Conservation (phyloP, 192 early-diverging fungal species). For the Umbelopsis sp. region DNA sequence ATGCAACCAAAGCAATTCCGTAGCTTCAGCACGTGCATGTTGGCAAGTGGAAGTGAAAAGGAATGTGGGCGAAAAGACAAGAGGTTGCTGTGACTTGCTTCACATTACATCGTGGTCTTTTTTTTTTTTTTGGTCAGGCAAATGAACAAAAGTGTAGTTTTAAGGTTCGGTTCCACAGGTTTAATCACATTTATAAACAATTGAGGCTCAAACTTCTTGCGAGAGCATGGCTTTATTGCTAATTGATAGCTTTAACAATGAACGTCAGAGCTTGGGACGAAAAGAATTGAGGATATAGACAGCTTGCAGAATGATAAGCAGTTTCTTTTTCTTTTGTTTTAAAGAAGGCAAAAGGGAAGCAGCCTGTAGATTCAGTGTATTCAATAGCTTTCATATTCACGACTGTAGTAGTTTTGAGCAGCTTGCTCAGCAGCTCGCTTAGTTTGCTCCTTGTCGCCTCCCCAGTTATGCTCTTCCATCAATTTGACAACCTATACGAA, state of each 20-base stretch:
- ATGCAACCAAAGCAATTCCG: conserved; percentile 16
- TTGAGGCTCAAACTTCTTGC: too few relatives aligned
- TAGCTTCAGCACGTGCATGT: neutral
- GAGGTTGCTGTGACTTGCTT: neutral
- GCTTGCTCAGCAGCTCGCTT: conserved; percentile 22
- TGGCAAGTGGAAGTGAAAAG: neutral
- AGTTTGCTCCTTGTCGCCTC: conserved; percentile 20
- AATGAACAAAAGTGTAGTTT: too few relatives aligned
- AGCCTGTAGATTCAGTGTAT: neutral
- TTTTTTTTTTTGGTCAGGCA: neutral
- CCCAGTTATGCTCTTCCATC: conserved; percentile 23
- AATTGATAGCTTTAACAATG: too few relatives aligned
- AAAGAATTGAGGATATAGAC: too few relatives aligned
- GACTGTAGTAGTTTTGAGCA: conserved; percentile 19
- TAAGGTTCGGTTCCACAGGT: too few relatives aligned
- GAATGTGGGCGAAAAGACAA: neutral
- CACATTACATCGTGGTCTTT: neutral
- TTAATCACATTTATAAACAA: too few relatives aligned
- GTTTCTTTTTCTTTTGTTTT: too few relatives aligned
- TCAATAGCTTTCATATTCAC: conserved; percentile 22
- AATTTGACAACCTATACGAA: conserved; percentile 15
- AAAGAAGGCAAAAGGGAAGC: too few relatives aligned
- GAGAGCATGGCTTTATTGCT: too few relatives aligned
- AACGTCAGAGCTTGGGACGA: too few relatives aligned
- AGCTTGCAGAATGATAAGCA: too few relatives aligned